Evolutionary conservation across 225 moss, liverwort and hornwort species (phyloP).

Genomic region (Pseudoscleropodium purum): DNA sequence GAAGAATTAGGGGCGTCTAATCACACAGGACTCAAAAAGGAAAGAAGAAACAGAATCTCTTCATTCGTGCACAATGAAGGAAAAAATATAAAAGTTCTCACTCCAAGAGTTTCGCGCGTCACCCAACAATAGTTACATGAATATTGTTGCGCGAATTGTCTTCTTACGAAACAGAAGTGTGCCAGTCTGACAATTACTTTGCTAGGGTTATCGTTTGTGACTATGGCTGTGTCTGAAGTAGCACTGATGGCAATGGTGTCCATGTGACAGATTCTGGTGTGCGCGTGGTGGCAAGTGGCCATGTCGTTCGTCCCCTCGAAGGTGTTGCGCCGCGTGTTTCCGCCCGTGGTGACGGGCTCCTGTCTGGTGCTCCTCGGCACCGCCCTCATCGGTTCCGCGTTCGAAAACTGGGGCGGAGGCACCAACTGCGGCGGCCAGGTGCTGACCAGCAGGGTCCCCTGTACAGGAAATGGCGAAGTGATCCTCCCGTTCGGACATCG

Average conservation of each 20-base stretch:
- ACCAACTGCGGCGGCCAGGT: slow-evolving; percentile 50
- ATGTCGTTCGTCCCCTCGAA: slow-evolving; percentile 65
- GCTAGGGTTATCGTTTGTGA: background rate
- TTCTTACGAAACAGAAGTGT: background rate
- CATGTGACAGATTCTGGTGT: slow-evolving; percentile 35
- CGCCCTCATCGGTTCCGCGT: slow-evolving; percentile 51
- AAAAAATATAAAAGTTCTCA: no score
- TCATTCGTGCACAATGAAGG: no score
- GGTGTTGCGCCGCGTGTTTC: slow-evolving; percentile 62
- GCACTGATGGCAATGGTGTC: background rate
- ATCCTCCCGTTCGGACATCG: slow-evolving; percentile 55
- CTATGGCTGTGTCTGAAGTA: background rate
- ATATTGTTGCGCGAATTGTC: background rate
- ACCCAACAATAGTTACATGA: no score
- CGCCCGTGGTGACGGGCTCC: slow-evolving; percentile 85
- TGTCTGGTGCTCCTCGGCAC: slow-evolving; percentile 80
- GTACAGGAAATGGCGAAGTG: slow-evolving; percentile 81
- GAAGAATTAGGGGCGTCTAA: no score
- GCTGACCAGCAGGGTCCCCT: slow-evolving; percentile 33
- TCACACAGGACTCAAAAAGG: background rate
- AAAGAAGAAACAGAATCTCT: no score
- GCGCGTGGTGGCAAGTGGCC: slow-evolving; percentile 62
- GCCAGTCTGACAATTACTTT: background rate
- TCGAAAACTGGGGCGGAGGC: slow-evolving; percentile 88
- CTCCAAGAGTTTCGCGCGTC: background rate